Base-by-base conservation (phyloP, 2,329 filamentous ascomycete species). In the Fusarium sterilihyphosum region DNA sequence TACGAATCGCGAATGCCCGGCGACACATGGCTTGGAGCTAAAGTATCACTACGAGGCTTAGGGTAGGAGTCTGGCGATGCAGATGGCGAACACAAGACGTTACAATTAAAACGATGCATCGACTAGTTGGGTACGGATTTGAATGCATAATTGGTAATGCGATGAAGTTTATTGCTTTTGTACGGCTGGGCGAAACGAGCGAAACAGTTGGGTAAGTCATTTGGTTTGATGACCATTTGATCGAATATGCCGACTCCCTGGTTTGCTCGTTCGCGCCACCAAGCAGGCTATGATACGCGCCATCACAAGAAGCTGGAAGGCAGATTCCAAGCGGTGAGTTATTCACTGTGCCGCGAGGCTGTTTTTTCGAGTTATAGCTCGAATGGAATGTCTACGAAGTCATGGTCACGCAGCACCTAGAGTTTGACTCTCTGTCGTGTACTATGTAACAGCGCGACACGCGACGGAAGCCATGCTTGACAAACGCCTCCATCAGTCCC, bases 281-380 rank as follows among this genome's bases (percentile, higher is more conserved):
- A 3, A 52, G 8, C n/a, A n/a, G 3, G 47, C 22, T 33, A 10
- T 8, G 1, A 24, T 18, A 24, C 2, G 12, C 13, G 22, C 11
- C 4, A 4, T 6, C 8, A 14, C 4, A 35, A 35, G 31, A 35
- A 35, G 31, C 49, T 20, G 8, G 6, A 14, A 24, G 4, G 31
- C 17, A 24, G 29, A 35, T 20, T 24, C 8, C 4, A 52, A 35
- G n/a, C 17, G 3, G 16, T 18, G 6, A 20, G 0, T 8, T 52
- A 24, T 35, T 8, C 6, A 35, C 0, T 16, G n/a, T 8, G 13
- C 6, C 6, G n/a, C 3, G 3, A 52, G n/a, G 49, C 6, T 24
- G 4, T 35, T 8, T 20, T n/a, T n/a, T n/a, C n/a, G n/a, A n/a
- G 4, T 6, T 6, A 4, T 35, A 0, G 4, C n/a, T 52, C 9